Conservation (phyloP, 306 rosid genomes). For the Casuarina equisetifolia region DNA sequence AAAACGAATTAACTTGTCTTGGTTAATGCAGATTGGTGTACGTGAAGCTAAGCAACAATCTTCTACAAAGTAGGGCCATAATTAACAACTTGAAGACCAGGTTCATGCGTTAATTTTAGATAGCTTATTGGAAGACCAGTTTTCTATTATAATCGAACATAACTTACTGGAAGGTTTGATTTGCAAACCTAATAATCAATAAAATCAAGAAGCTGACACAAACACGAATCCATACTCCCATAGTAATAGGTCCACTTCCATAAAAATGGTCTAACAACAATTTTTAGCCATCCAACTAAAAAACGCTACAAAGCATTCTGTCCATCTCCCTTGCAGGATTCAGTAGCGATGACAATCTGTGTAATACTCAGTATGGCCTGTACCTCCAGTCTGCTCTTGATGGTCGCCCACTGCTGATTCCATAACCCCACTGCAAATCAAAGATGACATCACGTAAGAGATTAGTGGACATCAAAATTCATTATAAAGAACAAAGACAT, state of each 20-base stretch:
- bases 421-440: conserved; percentile 87
- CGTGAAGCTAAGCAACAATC: background rate
- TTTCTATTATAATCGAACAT: background rate
- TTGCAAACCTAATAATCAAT: background rate
- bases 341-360: conserved; percentile 9
- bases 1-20: background rate
- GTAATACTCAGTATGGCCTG: conserved; percentile 66
- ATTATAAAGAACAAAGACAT: background rate
- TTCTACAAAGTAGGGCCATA: background rate
- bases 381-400: conserved; percentile 96
- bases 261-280: background rate
- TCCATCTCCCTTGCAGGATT: conserved; percentile 13
- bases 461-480: background rate
- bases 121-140: background rate
- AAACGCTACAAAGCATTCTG: conserved; percentile 5
- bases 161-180: background rate
- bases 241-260: background rate
- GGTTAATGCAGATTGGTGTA: background rate
- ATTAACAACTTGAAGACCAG: background rate
- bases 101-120: too few species aligned
- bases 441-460: conserved; percentile 3
- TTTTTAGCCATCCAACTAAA: background rate
- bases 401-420: conserved; percentile 71
- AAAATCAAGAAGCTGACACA: background rate
- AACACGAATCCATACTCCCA: background rate